Conservation (phyloP, 2,329 filamentous ascomycete genomes). For the Penicillium vulpinum region DNA sequence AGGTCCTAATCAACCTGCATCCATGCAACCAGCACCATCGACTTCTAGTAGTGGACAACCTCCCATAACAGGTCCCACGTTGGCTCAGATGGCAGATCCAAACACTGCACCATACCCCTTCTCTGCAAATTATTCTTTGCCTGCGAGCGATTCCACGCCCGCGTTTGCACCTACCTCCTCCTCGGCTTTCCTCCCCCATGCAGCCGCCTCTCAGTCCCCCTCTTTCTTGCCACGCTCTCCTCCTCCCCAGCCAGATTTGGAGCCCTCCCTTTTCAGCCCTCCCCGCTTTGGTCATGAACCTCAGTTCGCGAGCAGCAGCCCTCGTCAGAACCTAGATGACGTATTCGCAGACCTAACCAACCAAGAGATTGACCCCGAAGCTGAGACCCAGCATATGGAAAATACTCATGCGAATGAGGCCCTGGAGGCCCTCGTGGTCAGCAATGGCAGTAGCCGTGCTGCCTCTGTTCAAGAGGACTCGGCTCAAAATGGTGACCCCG, state of each 20-base stretch:
- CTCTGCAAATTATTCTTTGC: constrained; percentile 42
- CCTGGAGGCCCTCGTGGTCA: constrained; percentile 45
- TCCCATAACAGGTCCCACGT: constrained; percentile 34
- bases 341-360: constrained; percentile 51
- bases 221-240: constrained; percentile 44
- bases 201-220: constrained; percentile 34
- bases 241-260: constrained; percentile 37
- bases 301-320: constrained; percentile 37
- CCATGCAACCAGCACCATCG: constrained; percentile 34
- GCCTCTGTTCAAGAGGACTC: constrained; percentile 30
- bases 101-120: constrained; percentile 38
- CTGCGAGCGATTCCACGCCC: constrained; percentile 38
- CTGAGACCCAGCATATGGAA: constrained; percentile 38
- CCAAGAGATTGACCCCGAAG: constrained; percentile 41
- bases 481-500: constrained; percentile 22
- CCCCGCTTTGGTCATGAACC: constrained; percentile 39
- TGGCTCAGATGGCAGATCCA: constrained; percentile 34
- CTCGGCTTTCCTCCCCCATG: constrained; percentile 41
- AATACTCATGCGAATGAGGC: constrained; percentile 51
- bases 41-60: constrained; percentile 34
- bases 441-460: constrained; percentile 37
- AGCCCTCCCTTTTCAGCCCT: constrained; percentile 46
- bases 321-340: constrained; percentile 44
- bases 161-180: constrained; percentile 39
- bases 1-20: constrained; percentile 23